Evolutionary conservation across 2,329 filamentous ascomycete genomes (phyloP).

Genomic region (Nemania sp.): DNA sequence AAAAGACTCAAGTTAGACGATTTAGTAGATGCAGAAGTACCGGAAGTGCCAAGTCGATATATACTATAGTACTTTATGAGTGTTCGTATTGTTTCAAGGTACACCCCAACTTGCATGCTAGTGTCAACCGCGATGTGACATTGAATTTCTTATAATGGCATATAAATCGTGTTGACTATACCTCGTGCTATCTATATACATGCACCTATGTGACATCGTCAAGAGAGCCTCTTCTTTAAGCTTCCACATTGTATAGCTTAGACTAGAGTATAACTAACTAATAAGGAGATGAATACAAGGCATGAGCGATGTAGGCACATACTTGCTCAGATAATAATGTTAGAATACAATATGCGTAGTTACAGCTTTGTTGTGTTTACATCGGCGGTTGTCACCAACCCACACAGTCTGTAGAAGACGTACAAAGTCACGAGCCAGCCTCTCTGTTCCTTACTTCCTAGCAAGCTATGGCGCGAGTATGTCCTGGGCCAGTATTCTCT

Average conservation of each 20-base stretch:
- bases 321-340: not conserved
- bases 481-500: not conserved
- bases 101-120: no score
- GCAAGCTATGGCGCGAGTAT: no score
- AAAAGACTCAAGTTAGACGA: not conserved
- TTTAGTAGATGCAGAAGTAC: not conserved
- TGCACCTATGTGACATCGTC: not conserved
- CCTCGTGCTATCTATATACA: not conserved
- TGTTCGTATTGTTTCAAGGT: conserved; percentile 4
- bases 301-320: not conserved
- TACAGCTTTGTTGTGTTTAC: not conserved
- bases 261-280: not conserved
- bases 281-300: not conserved
- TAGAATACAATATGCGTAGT: not conserved
- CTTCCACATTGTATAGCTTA: not conserved
- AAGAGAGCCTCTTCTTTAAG: not conserved
- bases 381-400: not conserved
- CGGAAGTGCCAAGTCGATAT: not conserved
- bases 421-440: not conserved
- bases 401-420: not conserved
- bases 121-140: not conserved
- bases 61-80: not conserved
- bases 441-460: not conserved
- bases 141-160: not conserved
- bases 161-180: not conserved